A percentile compares a stretch with the other conserved stretches of the same genome.
Evolutionary conservation across 176 grass and related monocot species (phyloP).

Genomic region (Avena sativa): DNA sequence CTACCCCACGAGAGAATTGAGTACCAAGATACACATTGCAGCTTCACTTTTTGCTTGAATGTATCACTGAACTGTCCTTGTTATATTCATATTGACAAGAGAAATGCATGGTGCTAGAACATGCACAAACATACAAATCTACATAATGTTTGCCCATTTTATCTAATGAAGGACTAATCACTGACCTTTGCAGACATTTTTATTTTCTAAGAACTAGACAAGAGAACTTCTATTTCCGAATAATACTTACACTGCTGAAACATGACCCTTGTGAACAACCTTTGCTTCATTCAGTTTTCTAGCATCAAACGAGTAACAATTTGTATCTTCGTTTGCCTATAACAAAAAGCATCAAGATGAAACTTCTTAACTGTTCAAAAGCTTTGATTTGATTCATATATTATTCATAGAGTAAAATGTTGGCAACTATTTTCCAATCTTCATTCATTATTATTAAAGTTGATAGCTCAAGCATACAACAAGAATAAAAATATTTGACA

Average conservation of each 20-base stretch:
- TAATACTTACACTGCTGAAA: constrained; percentile 95
- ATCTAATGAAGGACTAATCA: not conserved
- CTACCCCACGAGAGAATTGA: not conserved
- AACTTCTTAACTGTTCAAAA: constrained; percentile 36
- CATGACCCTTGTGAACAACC: constrained; percentile 95
- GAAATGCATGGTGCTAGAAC: not conserved
- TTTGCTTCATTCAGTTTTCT: constrained; percentile 92
- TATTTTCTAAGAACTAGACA: constrained; percentile 16
- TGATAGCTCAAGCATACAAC: not conserved
- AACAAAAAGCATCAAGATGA: constrained; percentile 40
- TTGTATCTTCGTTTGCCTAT: constrained; percentile 98
- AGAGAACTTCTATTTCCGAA: not conserved
- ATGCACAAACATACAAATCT: constrained; percentile 11
- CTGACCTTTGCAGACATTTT: not conserved
- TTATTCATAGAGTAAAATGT: not conserved
- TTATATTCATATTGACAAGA: not conserved
- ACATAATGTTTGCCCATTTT: constrained; percentile 1
- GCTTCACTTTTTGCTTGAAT: not conserved
- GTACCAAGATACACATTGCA: constrained; percentile 12
- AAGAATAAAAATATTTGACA: not conserved
- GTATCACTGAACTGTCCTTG: constrained; percentile 3
- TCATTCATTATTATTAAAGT: not conserved
- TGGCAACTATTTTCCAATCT: constrained; percentile 4
- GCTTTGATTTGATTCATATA: not conserved
- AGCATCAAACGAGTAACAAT: constrained; percentile 92